Conservation (phyloP, 179 eudicot genomes). For the Corrigiola litoralis region DNA sequence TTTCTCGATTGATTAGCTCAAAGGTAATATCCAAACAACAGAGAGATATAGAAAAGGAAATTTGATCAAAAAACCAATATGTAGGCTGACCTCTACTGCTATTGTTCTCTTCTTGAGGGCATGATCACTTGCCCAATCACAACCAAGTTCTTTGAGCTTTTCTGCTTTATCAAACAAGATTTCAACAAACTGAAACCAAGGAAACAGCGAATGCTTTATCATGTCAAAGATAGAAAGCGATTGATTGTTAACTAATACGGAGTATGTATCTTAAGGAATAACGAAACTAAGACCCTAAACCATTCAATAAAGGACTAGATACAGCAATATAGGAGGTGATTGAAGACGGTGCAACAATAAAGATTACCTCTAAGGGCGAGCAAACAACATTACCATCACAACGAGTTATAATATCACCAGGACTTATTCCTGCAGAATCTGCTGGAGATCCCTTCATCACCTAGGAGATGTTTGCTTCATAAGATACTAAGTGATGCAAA, state of each 20-base stretch:
- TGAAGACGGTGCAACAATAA: background rate
- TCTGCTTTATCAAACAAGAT: constrained; percentile 2
- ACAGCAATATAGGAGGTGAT: no score
- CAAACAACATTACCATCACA: background rate
- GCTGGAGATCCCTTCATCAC: constrained; percentile 11
- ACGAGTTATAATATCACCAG: constrained; percentile 5
- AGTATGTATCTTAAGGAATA: no score
- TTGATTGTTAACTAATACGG: no score
- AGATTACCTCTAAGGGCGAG: background rate
- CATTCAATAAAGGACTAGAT: no score
- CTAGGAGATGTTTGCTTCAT: background rate
- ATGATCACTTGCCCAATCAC: background rate
- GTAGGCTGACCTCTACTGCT: background rate
- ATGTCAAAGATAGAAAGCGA: no score
- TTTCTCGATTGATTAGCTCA: background rate
- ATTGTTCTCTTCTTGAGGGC: background rate
- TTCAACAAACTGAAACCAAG: constrained; percentile 3
- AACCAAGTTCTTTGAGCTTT: background rate
- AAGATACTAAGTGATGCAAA: background rate
- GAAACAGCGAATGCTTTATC: background rate
- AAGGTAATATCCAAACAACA: background rate
- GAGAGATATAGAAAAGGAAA: background rate
- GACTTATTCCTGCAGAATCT: constrained; percentile 4
- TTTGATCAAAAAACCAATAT: background rate
- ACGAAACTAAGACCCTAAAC: no score